A percentile compares a stretch with the other conserved stretches of the same genome.
Evolutionary conservation across 352 stramenopile species (phyloP).

Genomic region (Phytophthora agathidicida): DNA sequence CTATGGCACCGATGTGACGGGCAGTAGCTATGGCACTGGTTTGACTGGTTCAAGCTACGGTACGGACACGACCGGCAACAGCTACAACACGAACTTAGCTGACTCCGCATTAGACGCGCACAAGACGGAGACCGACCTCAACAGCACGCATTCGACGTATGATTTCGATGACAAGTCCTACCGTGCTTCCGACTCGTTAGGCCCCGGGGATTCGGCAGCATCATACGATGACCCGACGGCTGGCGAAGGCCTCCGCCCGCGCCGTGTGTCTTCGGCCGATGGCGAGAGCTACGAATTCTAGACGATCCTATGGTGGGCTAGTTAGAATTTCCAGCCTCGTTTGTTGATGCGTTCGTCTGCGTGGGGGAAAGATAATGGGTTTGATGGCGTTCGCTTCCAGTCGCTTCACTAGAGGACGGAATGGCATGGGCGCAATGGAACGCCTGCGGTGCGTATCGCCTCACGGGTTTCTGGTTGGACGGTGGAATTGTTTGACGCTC

Average conservation of each 20-base stretch:
- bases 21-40: constrained; percentile 29
- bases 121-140: constrained; percentile 26
- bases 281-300: constrained; percentile 84
- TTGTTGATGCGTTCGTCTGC: constrained; percentile 20
- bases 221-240: constrained; percentile 28
- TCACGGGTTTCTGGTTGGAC: constrained; percentile 12
- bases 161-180: constrained; percentile 50
- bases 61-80: constrained; percentile 14
- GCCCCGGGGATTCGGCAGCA: constrained; percentile 23
- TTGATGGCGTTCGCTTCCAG: constrained; percentile 13
- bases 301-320: constrained; percentile 1
- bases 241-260: constrained; percentile 28
- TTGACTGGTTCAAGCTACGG: constrained; percentile 26
- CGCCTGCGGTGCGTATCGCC: constrained; percentile 19
- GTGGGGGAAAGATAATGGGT: constrained; percentile 17
- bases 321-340: constrained; percentile 16
- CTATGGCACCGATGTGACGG: constrained; percentile 25
- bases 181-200: constrained; percentile 35
- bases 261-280: constrained; percentile 54
- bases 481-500: constrained; percentile 9
- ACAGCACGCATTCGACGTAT: constrained; percentile 45
- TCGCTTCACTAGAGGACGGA: constrained; percentile 22
- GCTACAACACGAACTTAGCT: constrained; percentile 20
- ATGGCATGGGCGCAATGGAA: constrained; percentile 29
- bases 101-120: constrained; percentile 22